A percentile compares a stretch with the other conserved stretches of the same genome.
Evolutionary conservation across 1,284 basidiomycete species (phyloP).

Genomic region (Peniophora sp.): DNA sequence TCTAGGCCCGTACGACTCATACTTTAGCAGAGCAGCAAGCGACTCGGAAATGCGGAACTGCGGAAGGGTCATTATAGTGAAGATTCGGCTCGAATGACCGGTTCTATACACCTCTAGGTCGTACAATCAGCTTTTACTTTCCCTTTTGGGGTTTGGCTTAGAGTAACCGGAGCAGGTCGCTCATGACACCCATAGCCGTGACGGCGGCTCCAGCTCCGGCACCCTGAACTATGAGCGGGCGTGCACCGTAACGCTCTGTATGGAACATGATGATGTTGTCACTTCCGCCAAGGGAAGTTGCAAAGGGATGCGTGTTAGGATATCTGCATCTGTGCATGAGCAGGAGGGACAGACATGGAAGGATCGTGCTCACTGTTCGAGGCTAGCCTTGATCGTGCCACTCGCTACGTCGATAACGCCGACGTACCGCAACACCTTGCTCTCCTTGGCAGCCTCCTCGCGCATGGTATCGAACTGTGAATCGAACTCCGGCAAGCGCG

Average conservation of each 20-base stretch:
- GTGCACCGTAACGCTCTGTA: slow-evolving; percentile 79
- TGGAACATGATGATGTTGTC: slow-evolving; percentile 99
- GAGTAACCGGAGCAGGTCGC: slow-evolving; percentile 65
- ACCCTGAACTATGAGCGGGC: slow-evolving; percentile 90
- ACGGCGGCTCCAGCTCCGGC: slow-evolving; percentile 95
- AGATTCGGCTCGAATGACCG: too few species aligned
- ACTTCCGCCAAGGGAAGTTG: slow-evolving; percentile 89
- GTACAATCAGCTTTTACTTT: too few species aligned
- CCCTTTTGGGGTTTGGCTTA: slow-evolving; percentile 9
- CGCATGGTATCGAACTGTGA: slow-evolving; percentile 71
- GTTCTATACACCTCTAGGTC: too few species aligned
- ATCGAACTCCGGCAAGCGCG: slow-evolving; percentile 80
- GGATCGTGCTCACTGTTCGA: slow-evolving; percentile 61
- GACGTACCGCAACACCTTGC: slow-evolving; percentile 86
- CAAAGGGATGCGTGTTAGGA: slow-evolving; percentile 85
- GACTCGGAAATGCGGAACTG: too few species aligned
- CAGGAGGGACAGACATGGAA: background rate
- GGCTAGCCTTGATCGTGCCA: slow-evolving; percentile 74
- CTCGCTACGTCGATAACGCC: slow-evolving; percentile 84
- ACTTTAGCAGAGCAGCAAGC: too few species aligned
- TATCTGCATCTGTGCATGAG: slow-evolving; percentile 48
- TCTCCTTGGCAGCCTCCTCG: slow-evolving; percentile 68
- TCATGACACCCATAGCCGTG: slow-evolving; percentile 95
- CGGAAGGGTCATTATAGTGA: too few species aligned
- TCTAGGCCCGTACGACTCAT: too few species aligned